These are phyloP conservation scores for Sugiyamaella chiloensis DNA, from an alignment of 805 yeast genomes.

Conservation along the genomic window DNA sequence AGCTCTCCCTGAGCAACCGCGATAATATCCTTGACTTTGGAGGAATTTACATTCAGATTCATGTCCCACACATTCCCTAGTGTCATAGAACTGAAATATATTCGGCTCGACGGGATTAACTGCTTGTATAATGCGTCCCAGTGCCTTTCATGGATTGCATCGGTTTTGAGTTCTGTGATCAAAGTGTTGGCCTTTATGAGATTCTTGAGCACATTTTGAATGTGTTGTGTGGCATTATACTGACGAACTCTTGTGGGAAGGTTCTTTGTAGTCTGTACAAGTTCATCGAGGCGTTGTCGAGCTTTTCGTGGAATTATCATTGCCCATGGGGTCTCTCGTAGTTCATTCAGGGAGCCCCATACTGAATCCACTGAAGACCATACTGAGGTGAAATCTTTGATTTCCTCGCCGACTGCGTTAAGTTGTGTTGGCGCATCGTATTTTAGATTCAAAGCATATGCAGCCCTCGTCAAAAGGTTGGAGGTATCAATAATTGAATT, in stretches of 20 bases:
- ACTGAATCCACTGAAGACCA: slow-evolving; percentile 61
- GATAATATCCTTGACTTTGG: slow-evolving; percentile 46
- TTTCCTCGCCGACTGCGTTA: slow-evolving; percentile 42
- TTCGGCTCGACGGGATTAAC: slow-evolving; percentile 25
- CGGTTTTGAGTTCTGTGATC: slow-evolving; percentile 50
- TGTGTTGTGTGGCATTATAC: slow-evolving; percentile 62
- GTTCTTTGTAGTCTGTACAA: slow-evolving; percentile 44
- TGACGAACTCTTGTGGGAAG: slow-evolving; percentile 61
- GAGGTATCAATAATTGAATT: slow-evolving; percentile 17
- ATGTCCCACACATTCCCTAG: slow-evolving; percentile 64
- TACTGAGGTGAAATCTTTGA: slow-evolving; percentile 53
- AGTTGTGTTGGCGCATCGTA: slow-evolving; percentile 29
- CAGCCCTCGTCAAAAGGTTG: slow-evolving; percentile 34
- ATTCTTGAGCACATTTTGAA: slow-evolving; percentile 46
- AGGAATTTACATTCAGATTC: slow-evolving; percentile 45
- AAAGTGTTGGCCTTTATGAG: slow-evolving; percentile 39
- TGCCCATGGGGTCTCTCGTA: slow-evolving; percentile 49
- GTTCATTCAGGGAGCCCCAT: slow-evolving; percentile 44
- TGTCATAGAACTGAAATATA: slow-evolving; percentile 32
- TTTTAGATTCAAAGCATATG: slow-evolving; percentile 32
- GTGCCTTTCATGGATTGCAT: slow-evolving; percentile 60
- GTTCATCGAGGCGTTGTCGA: slow-evolving; percentile 48
- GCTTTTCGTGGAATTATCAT: slow-evolving; percentile 44
- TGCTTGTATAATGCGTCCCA: slow-evolving; percentile 50
- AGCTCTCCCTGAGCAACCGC: slow-evolving; percentile 71